These are phyloP conservation scores for Cordyceps javanica DNA, from an alignment of 2,329 filamentous ascomycete genomes.

Conservation along the genomic window DNA sequence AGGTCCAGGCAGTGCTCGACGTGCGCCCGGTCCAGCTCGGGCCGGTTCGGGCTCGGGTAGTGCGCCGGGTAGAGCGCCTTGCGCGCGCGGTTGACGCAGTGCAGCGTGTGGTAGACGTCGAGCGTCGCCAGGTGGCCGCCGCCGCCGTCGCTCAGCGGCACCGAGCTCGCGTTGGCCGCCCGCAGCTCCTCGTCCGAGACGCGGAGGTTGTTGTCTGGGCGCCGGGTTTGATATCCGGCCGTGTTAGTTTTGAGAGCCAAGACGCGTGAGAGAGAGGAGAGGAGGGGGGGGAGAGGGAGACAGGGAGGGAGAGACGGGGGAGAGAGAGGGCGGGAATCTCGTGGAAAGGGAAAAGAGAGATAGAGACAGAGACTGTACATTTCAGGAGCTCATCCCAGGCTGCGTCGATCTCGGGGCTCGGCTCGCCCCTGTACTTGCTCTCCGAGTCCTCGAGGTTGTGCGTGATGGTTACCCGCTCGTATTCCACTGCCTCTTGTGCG, in stretches of 20 bases:
- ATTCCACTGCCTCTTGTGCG: slow-evolving; percentile 4
- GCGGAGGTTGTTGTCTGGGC: slow-evolving; percentile 6
- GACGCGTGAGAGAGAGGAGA: no score
- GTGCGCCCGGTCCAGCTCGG: neutral
- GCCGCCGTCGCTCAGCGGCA: slow-evolving; percentile 8
- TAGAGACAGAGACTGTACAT: neutral
- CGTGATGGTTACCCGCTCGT: neutral
- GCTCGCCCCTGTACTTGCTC: slow-evolving; percentile 7
- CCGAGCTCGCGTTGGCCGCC: slow-evolving; percentile 8
- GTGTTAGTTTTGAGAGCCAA: neutral
- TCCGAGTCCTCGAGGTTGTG: slow-evolving; percentile 4
- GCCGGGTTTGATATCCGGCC: no score
- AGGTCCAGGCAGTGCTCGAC: slow-evolving; percentile 16
- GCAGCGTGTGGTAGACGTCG: slow-evolving; percentile 14
- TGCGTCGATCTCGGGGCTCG: slow-evolving; percentile 1
- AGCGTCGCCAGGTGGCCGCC: slow-evolving; percentile 13
- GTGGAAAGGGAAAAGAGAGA: no score
- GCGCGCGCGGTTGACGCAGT: slow-evolving; percentile 14
- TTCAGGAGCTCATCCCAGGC: slow-evolving; percentile 8
- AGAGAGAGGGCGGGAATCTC: no score
- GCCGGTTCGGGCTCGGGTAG: slow-evolving; percentile 9
- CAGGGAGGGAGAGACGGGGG: no score
- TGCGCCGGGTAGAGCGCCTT: slow-evolving; percentile 12
- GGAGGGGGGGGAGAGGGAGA: no score
- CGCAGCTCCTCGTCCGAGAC: slow-evolving; percentile 6